phyloP scores from a whole-genome alignment of 306 rosid genomes.

The Senna tora region DNA sequence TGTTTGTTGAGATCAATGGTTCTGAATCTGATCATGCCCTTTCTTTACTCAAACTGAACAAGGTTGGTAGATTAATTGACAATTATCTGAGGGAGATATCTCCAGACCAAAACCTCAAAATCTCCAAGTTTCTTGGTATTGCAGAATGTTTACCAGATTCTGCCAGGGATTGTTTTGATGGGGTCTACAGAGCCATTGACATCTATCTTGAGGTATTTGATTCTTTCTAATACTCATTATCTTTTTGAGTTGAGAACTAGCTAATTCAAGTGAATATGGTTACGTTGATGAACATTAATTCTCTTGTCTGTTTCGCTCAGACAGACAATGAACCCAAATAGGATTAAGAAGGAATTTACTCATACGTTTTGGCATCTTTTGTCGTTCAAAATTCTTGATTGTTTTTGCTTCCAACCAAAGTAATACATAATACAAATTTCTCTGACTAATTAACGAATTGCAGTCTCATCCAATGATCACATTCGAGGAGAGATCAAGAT shows the following conservation, averaged over 20 bases:
- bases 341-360: too few species aligned
- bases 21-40: slow-evolving; percentile 30
- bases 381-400: not conserved
- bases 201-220: slow-evolving; percentile 74
- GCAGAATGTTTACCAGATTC: slow-evolving; percentile 71
- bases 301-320: too few species aligned
- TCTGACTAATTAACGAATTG: slow-evolving; percentile 31
- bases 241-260: too few species aligned
- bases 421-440: not conserved
- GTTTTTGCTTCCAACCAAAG: not conserved
- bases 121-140: slow-evolving; percentile 70
- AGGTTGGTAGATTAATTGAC: slow-evolving; percentile 65
- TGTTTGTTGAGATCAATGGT: slow-evolving; percentile 48
- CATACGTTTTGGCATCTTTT: too few species aligned
- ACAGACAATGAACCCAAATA: too few species aligned
- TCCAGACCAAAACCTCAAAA: slow-evolving; percentile 69
- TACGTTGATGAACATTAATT: too few species aligned
- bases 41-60: slow-evolving; percentile 56
- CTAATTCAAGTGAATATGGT: too few species aligned
- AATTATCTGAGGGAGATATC: slow-evolving; percentile 73
- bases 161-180: slow-evolving; percentile 72
- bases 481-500: slow-evolving; percentile 65
- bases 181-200: slow-evolving; percentile 78
- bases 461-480: slow-evolving; percentile 66
- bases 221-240: too few species aligned